Conservation (phyloP, 1,284 basidiomycete species). For the Tilletia caries region DNA sequence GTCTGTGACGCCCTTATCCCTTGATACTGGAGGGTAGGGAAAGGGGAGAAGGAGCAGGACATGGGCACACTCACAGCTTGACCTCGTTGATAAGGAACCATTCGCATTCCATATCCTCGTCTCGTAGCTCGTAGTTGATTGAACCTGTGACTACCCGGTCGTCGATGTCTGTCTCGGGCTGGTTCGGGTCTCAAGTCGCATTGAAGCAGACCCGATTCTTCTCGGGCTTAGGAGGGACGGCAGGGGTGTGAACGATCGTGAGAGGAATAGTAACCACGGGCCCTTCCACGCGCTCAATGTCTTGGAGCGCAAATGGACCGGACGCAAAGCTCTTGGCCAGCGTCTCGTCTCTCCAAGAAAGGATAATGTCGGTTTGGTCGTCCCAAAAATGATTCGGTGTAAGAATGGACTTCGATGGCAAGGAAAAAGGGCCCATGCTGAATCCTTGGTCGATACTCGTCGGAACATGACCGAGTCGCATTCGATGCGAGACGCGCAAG, state of each 20-base stretch:
- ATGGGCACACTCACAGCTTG: not conserved
- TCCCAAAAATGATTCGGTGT: not conserved
- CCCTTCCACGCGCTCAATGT: not conserved
- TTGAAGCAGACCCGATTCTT: not conserved
- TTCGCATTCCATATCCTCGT: not conserved
- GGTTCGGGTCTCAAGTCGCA: not conserved
- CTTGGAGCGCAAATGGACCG: not conserved
- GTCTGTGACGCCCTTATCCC: too few relatives aligned
- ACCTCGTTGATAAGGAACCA: not conserved
- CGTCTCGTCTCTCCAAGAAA: not conserved
- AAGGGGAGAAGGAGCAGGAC: too few relatives aligned
- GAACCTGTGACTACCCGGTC: not conserved
- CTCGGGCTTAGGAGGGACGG: not conserved
- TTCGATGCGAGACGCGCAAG: too few relatives aligned
- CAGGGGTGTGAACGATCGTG: not conserved
- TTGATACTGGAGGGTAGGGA: too few relatives aligned
- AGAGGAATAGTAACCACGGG: not conserved
- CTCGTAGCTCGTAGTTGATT: not conserved
- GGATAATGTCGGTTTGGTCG: not conserved
- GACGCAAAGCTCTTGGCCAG: not conserved
- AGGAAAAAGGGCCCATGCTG: not conserved
- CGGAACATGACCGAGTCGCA: too few relatives aligned
- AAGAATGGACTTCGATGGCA: not conserved
- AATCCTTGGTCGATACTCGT: not conserved
- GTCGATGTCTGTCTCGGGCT: not conserved